Base-by-base conservation (phyloP, 2,329 filamentous ascomycete species). In the Sclerotinia subarctica region DNA sequence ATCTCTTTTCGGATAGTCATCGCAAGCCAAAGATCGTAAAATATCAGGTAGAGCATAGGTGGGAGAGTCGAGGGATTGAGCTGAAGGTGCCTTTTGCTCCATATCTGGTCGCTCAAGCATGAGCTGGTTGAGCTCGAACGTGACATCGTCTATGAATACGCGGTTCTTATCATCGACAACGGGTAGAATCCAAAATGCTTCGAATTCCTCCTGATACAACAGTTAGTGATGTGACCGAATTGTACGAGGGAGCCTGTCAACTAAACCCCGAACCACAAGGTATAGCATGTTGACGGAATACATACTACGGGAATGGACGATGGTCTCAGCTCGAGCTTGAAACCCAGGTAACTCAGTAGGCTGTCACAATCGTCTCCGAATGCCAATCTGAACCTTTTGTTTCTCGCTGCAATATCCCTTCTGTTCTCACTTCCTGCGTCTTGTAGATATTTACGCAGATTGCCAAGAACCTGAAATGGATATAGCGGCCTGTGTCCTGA, bases 351-450 rank as follows among this genome's bases (percentile, higher is more conserved):
- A 67, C 83, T 79, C 24, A 91, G 78, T 38, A 91, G 75, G 15
- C 81, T 79, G 71, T 82, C 81, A 75, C 88, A 91, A 60, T 89
- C 86, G 53, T 83, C 79, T 13, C 86, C 88, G 76, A 90, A 89
- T 2, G 84, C 84, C 70, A 86, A 81, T 73, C 86, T 80, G 72
- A 90, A 91, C 68, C 85, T 84, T 75, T 88, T 88, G 74, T 91
- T 91, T 21, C 83, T 77, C 10, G 83, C 79, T 6, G 84, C 83
- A 72, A 91, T 88, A 56, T 80, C 82, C 72, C 82, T 84, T 46
- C 81, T 81, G 58, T 82, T 80, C 21, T 52, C 32, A 26, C 58
- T 64, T 62, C 69, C 71, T 11, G 86, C 81, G 77, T 91, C 88
- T 13, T 75, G 79, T 64, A 91, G 78, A 74, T 91, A 91, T 58